Evolutionary conservation across 306 rosid genomes (phyloP), one percentile per base, ranked within the genome.

Genomic region (Inga leiocalycina): DNA sequence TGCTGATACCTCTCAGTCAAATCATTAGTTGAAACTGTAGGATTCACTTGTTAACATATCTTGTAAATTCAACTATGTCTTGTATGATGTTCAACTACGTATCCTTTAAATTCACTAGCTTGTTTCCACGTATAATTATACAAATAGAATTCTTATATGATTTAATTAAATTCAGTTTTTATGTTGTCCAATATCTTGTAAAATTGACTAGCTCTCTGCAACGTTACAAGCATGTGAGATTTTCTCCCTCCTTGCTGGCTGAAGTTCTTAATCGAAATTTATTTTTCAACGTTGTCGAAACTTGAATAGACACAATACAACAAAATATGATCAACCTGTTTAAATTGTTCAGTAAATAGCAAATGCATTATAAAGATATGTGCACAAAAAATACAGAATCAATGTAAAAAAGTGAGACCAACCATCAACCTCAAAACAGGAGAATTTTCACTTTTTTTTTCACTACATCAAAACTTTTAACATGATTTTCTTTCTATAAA

Each of bases 1-100:
- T 12, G 92, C 74, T 17, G 78, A 85, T 65, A 79, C 86, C 75
- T 61, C 87, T 8, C 57, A 6, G 61, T 17, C 75, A 59, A 62
- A 54, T 22, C 16, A 57, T 32, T 3, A 64, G 22, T 74, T 61
- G 22, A 62, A 79, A 43, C n/a, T 13, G 14, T 64, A 32, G 65
- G 27, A 71, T 59, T 34, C 22, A 65, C 8, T 72, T 39, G 6
- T 8, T 72, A 27, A 27, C 3, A 16, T 8, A 46, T 27, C 22
- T 72, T 17, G 65, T 74, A 32, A 19, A 49, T 46, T 45, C 15
- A 14, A 6, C 64, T 56, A 19, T 20, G n/a, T 8, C 27, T 27
- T 51, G 15, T 74, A 32, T 52, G 19, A 74, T 51, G 30, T 32
- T 39, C 46, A 64, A 5, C n/a, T n/a, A 30, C 4, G 0, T 32